Percentiles rank a stretch among this genome's conserved stretches.
These are phyloP conservation scores for Helotiales sp. DNA, from an alignment of 2,329 filamentous ascomycete genomes.

Conservation along the genomic window DNA sequence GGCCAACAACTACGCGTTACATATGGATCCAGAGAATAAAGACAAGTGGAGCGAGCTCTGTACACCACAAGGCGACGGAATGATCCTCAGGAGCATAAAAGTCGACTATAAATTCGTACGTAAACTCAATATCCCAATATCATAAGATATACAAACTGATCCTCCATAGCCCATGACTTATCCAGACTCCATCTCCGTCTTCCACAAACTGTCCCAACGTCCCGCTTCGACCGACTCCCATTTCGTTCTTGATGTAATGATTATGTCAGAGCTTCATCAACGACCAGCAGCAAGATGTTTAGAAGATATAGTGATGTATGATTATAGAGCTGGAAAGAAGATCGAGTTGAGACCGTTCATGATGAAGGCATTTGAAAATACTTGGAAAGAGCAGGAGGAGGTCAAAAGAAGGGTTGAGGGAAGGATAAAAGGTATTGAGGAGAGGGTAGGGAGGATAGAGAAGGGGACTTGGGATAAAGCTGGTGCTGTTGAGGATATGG, in stretches of 20 bases:
- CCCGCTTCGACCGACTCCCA: slow-evolving; percentile 39
- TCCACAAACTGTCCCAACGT: slow-evolving; percentile 66
- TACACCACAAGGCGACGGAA: slow-evolving; percentile 63
- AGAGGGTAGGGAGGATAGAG: slow-evolving; percentile 64
- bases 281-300: slow-evolving; percentile 71
- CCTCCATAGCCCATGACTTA: slow-evolving; percentile 70
- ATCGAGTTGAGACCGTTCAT: slow-evolving; percentile 59
- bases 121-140: slow-evolving; percentile 23
- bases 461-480: slow-evolving; percentile 70
- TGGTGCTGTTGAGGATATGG: slow-evolving; percentile 71
- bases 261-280: slow-evolving; percentile 75
- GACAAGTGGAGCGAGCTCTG: slow-evolving; percentile 69
- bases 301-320: slow-evolving; percentile 80
- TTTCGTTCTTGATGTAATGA: slow-evolving; percentile 59
- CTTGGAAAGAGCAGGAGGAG: slow-evolving; percentile 61
- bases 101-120: slow-evolving; percentile 86
- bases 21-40: slow-evolving; percentile 60
- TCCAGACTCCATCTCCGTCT: slow-evolving; percentile 79
- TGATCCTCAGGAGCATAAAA: slow-evolving; percentile 79
- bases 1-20: slow-evolving; percentile 66
- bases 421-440: slow-evolving; percentile 65
- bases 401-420: slow-evolving; percentile 52
- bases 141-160: slow-evolving; percentile 5
- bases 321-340: slow-evolving; percentile 63
- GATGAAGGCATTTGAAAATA: slow-evolving; percentile 57